Conservation (phyloP, 805 yeast species). For the Schwanniomyces sp. region DNA sequence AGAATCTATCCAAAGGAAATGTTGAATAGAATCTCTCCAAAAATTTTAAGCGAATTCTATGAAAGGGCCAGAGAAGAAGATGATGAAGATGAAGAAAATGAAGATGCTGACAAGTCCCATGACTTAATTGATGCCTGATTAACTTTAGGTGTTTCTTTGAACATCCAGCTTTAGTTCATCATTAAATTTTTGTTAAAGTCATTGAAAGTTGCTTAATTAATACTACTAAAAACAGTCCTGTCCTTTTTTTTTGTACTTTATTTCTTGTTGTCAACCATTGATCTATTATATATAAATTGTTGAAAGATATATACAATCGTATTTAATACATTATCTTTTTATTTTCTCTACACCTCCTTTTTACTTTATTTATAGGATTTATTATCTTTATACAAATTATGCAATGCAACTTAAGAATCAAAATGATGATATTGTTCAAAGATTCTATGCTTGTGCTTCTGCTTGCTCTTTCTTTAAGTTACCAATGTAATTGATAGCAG, state of each 20-base stretch:
- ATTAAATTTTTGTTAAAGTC: constrained; percentile 1
- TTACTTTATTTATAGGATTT: not conserved
- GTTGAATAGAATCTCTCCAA: constrained; percentile 98
- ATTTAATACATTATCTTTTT: constrained; percentile 1
- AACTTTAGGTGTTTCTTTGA: not conserved
- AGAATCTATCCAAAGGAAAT: constrained; percentile 99
- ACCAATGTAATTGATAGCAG: constrained; percentile 92
- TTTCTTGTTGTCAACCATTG: constrained; percentile 1
- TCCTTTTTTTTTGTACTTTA: not conserved
- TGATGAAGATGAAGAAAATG: constrained; percentile 48
- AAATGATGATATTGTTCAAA: not conserved
- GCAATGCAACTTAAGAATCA: not conserved
- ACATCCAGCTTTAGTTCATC: not conserved
- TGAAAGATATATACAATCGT: not conserved
- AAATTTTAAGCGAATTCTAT: constrained; percentile 92
- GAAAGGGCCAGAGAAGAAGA: constrained; percentile 79
- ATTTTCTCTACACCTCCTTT: not conserved
- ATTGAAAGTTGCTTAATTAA: not conserved
- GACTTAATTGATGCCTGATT: constrained; percentile 43
- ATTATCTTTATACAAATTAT: not conserved
- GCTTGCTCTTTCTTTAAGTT: constrained; percentile 26
- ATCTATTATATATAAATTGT: not conserved
- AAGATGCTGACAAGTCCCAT: constrained; percentile 37
- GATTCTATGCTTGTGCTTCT: constrained; percentile 3
- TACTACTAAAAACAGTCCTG: not conserved